phyloP scores from a whole-genome alignment of 2,329 filamentous ascomycete species.

The Cladosporium phlei region DNA sequence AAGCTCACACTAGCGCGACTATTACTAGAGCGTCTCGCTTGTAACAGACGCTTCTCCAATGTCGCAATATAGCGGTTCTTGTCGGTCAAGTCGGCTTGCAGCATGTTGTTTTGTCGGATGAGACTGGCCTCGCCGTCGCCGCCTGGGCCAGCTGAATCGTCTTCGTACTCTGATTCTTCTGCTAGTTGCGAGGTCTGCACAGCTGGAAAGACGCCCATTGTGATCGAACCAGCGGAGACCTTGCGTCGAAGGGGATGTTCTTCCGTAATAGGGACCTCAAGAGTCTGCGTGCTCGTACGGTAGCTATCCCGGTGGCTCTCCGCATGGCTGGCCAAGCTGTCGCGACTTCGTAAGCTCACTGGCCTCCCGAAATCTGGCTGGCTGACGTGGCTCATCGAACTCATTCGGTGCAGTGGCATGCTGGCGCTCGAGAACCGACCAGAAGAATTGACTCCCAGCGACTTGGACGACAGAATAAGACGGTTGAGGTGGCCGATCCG shows the following conservation, averaged over 20 bases:
- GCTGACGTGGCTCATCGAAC: slow-evolving; percentile 33
- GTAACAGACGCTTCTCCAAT: slow-evolving; percentile 83
- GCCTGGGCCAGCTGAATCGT: slow-evolving; percentile 64
- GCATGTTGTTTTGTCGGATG: slow-evolving; percentile 78
- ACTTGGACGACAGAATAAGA: slow-evolving; percentile 91
- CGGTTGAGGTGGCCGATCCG: slow-evolving; percentile 95
- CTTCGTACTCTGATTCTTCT: slow-evolving; percentile 37
- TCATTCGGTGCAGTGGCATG: slow-evolving; percentile 36
- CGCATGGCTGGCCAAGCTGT: slow-evolving; percentile 23
- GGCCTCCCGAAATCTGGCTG: slow-evolving; percentile 26
- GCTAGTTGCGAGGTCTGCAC: slow-evolving; percentile 26
- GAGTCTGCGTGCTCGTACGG: slow-evolving; percentile 23
- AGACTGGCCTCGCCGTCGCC: slow-evolving; percentile 81
- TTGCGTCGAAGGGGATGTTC: slow-evolving; percentile 25
- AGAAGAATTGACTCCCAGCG: slow-evolving; percentile 83
- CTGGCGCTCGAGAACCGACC: slow-evolving; percentile 53
- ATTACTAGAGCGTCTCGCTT: slow-evolving; percentile 84
- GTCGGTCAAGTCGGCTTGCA: slow-evolving; percentile 92
- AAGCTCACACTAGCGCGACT: slow-evolving; percentile 77
- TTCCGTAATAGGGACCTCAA: slow-evolving; percentile 35
- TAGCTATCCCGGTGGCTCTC: slow-evolving; percentile 8
- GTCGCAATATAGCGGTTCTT: slow-evolving; percentile 96
- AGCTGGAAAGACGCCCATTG: slow-evolving; percentile 27
- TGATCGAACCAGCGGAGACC: slow-evolving; percentile 29
- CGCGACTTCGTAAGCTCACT: slow-evolving; percentile 29